Evolutionary conservation across 2,329 filamentous ascomycete species (phyloP), one percentile per base, ranked within the genome.

Genomic region (Fusarium veterinarium): DNA sequence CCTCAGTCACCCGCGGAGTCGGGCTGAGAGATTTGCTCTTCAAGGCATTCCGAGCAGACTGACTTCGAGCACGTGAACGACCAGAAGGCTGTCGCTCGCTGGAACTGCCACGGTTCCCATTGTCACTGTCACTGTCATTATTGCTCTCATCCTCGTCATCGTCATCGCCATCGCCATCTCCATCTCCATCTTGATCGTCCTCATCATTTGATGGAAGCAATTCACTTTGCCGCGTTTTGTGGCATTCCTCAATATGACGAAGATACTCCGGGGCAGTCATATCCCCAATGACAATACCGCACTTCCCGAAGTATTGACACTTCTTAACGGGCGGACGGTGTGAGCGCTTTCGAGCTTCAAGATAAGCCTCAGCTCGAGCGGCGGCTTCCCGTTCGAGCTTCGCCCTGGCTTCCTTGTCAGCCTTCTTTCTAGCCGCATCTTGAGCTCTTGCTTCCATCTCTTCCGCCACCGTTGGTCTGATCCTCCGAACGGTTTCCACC

Each of bases 231-330:
- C 72, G 68, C 12, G 66, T 46, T 8, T 35, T 11, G 30, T 75
- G 73, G 5, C 2, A 38, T 4, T 41, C 5, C 3, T 52, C 35
- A 3, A 75, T 3, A 7, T 75, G 73, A 10, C 14, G 25, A 4
- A 37, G 46, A 12, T 72, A 60, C 41, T 77, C 67, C 17, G 46
- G 19, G 0, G 59, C 13, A 3, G 59, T 44, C 75, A 77, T 74
- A 2, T 35, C 35, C 1, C 51, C 52, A 6, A 70, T 37, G 9
- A 52, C 14, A 1, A 45, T 41, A 14, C 73, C 75, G 1, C 75
- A 77, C 6, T 60, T 44, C 1, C 66, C 53, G 40, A 73, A 77
- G 30, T 65, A 66, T 2, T 56, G 25, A 11, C 75, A 77, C 42
- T 58, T 60, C 25, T 23, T 57, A 8, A 30, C 20, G 4, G 7